These are phyloP conservation scores for Croton laevigatus DNA, from an alignment of 441 rosid species.

Conservation along the genomic window DNA sequence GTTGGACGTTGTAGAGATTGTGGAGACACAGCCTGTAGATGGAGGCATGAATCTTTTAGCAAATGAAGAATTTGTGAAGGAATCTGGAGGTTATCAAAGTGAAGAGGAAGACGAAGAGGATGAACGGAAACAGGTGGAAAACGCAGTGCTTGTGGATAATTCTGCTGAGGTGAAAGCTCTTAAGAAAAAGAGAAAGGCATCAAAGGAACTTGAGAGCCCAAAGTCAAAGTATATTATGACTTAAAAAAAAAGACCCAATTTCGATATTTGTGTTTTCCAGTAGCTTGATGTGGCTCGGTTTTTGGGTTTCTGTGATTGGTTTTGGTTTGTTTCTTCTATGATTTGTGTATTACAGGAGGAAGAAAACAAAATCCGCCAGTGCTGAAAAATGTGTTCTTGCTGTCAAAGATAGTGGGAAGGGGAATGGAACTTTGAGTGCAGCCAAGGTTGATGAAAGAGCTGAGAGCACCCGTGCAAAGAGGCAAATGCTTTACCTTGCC, in stretches of 20 bases:
- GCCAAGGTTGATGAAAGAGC: slow-evolving; percentile 30
- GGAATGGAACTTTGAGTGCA: slow-evolving; percentile 29
- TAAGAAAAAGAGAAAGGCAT: slow-evolving; percentile 77
- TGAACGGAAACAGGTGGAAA: slow-evolving; percentile 28
- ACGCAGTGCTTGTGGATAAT: slow-evolving; percentile 28
- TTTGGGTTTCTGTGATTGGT: not conserved
- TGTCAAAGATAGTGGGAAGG: slow-evolving; percentile 28
- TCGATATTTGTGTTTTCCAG: not conserved
- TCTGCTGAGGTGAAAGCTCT: slow-evolving; percentile 28
- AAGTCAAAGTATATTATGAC: slow-evolving; percentile 50
- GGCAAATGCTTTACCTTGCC: slow-evolving; percentile 12
- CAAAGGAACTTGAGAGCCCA: slow-evolving; percentile 45
- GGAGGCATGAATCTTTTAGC: slow-evolving; percentile 48
- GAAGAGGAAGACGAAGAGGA: slow-evolving; percentile 44
- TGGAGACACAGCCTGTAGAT: slow-evolving; percentile 32
- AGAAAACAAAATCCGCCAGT: slow-evolving; percentile 51
- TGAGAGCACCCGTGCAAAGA: slow-evolving; percentile 15
- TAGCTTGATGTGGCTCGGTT: not conserved
- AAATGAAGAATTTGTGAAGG: slow-evolving; percentile 65
- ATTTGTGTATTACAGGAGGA: slow-evolving; percentile 43
- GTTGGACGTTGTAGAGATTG: slow-evolving; percentile 33
- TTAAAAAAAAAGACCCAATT: not conserved
- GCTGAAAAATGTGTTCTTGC: slow-evolving; percentile 35
- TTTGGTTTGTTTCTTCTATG: not conserved
- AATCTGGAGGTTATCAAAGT: slow-evolving; percentile 58